Percentiles rank a stretch among this genome's conserved stretches.
phyloP scores from a whole-genome alignment of 2,329 filamentous ascomycete species.

The Trichoderma endophyticum region DNA sequence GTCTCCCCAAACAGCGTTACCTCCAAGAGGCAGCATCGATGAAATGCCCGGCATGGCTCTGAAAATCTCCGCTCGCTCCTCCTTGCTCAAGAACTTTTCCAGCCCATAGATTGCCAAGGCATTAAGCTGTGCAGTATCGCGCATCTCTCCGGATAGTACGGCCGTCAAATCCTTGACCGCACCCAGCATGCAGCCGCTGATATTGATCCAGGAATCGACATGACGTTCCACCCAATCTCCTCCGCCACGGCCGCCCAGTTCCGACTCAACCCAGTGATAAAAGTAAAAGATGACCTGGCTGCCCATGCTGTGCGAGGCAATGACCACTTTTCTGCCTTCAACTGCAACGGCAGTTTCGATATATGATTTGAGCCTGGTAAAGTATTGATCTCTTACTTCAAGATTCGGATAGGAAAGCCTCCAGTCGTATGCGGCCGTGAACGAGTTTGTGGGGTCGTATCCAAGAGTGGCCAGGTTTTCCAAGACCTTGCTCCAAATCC shows the following conservation, averaged over 20 bases:
- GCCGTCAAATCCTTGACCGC: constrained; percentile 88
- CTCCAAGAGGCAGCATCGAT: constrained; percentile 93
- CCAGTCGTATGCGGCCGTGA: constrained; percentile 81
- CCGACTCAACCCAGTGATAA: constrained; percentile 75
- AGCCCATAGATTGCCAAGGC: constrained; percentile 94
- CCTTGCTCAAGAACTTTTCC: constrained; percentile 88
- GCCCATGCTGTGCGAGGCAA: constrained; percentile 96
- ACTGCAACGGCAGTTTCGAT: constrained; percentile 80
- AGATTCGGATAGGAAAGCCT: constrained; percentile 85
- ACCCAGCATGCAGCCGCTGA: constrained; percentile 96
- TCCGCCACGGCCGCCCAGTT: constrained; percentile 76
- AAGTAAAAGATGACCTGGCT: constrained; percentile 89
- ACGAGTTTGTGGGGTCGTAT: constrained; percentile 80
- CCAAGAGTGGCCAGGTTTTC: constrained; percentile 95
- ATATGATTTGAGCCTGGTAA: constrained; percentile 82
- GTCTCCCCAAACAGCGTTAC: constrained; percentile 93
- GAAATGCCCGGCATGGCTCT: constrained; percentile 95
- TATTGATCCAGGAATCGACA: constrained; percentile 95
- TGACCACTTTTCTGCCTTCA: constrained; percentile 72
- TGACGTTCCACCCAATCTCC: constrained; percentile 85
- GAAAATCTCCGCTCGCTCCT: constrained; percentile 90
- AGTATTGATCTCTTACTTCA: constrained; percentile 89
- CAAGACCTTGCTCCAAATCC: constrained; percentile 99
- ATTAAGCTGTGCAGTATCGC: constrained; percentile 94
- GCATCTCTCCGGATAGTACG: constrained; percentile 94